phyloP scores from a whole-genome alignment of 192 early-diverging fungal genomes.

The Coemansia sp. region DNA sequence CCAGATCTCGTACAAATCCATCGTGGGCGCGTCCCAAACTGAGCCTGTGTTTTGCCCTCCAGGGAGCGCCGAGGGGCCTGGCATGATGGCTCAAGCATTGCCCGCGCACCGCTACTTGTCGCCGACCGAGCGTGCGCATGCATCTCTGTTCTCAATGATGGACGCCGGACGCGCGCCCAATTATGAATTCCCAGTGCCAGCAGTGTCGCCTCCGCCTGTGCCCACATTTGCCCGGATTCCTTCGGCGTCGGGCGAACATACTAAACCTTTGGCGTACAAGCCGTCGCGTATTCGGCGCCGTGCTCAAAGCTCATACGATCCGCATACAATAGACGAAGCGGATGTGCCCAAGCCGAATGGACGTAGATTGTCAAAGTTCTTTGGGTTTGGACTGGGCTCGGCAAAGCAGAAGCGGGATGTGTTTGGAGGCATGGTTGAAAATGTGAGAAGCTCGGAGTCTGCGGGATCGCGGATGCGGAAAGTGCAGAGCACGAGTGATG shows the following conservation, averaged over 20 bases:
- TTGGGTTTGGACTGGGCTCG: conserved; percentile 1
- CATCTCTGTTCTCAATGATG: conserved; percentile 42
- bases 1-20: conserved; percentile 5
- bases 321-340: too few relatives aligned
- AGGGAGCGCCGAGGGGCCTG: not conserved
- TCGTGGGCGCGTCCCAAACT: not conserved
- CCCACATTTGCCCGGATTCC: too few relatives aligned
- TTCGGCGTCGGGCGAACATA: not conserved
- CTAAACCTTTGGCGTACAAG: conserved; percentile 2
- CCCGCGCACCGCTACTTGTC: conserved; percentile 17
- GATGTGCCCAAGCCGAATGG: not conserved
- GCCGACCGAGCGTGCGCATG: conserved; percentile 25
- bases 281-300: conserved; percentile 34
- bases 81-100: not conserved
- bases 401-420: not conserved
- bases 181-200: not conserved
- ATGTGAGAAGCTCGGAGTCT: not conserved
- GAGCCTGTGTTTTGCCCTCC: not conserved
- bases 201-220: not conserved
- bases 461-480: not conserved
- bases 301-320: conserved; percentile 17
- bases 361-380: not conserved
- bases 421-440: not conserved
- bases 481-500: not conserved
- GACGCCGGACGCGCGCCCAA: conserved; percentile 5